Percentiles rank a stretch among this genome's conserved stretches.
phyloP scores from a whole-genome alignment of 768 basidiomycete genomes.

The Zangia roseola region DNA sequence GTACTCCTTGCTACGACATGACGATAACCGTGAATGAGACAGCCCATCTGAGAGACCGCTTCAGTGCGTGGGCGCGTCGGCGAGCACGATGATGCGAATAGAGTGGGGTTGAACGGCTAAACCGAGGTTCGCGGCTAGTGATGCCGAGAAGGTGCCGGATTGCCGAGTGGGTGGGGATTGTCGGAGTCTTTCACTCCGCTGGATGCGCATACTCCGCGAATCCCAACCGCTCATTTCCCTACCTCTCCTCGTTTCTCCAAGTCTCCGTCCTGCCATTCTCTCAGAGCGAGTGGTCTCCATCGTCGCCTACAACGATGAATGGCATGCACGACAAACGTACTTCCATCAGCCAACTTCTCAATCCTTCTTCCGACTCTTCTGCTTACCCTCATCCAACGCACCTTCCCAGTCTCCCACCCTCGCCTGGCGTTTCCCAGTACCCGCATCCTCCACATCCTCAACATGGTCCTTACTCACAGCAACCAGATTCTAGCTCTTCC shows the following conservation, averaged over 20 bases:
- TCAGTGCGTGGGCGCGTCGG: neutral
- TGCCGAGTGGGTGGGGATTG: constrained; percentile 14
- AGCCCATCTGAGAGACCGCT: too few relatives aligned
- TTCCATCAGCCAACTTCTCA: constrained; percentile 50
- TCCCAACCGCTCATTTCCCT: constrained; percentile 31
- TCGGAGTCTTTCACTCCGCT: constrained; percentile 36
- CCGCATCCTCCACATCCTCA: constrained; percentile 29
- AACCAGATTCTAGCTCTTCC: constrained; percentile 31
- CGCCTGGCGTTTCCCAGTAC: constrained; percentile 26
- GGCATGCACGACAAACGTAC: constrained; percentile 49
- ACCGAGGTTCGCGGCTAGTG: constrained; percentile 30
- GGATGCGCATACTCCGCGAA: constrained; percentile 30
- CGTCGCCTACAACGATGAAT: constrained; percentile 34
- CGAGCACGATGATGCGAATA: neutral
- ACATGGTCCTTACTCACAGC: constrained; percentile 26
- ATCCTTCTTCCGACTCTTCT: constrained; percentile 44
- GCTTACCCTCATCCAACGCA: constrained; percentile 31
- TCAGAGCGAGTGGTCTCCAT: constrained; percentile 12
- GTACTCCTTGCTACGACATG: constrained; percentile 16
- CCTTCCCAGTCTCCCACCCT: constrained; percentile 24
- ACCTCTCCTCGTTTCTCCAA: constrained; percentile 19
- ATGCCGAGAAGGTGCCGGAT: constrained; percentile 24
- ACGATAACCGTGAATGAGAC: too few relatives aligned
- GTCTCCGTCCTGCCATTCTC: constrained; percentile 7
- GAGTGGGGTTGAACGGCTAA: too few relatives aligned